phyloP scores from a whole-genome alignment of 2,329 filamentous ascomycete genomes.

The Colletotrichum karsti region DNA sequence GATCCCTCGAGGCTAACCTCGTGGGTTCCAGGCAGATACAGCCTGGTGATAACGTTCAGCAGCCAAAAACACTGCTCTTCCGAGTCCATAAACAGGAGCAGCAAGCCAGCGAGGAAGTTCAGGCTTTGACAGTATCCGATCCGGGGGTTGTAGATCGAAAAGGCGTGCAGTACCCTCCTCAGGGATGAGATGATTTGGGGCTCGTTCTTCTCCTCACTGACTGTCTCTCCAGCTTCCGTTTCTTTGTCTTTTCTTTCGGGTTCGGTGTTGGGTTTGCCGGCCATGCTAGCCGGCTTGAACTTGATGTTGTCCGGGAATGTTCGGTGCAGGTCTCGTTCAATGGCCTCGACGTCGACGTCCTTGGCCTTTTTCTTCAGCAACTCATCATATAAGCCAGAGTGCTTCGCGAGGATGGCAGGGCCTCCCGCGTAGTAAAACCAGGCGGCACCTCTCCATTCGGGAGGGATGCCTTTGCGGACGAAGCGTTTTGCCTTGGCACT shows the following conservation, averaged over 20 bases:
- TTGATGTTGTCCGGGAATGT: slow-evolving; percentile 94
- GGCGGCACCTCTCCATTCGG: slow-evolving; percentile 92
- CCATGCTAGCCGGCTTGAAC: slow-evolving; percentile 72
- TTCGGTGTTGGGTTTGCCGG: slow-evolving; percentile 38
- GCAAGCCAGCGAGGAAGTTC: slow-evolving; percentile 91
- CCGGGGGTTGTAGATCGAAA: slow-evolving; percentile 87
- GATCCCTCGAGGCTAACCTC: slow-evolving; percentile 90
- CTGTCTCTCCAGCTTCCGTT: slow-evolving; percentile 32
- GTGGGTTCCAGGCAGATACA: slow-evolving; percentile 90
- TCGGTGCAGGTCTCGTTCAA: slow-evolving; percentile 91
- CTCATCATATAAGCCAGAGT: slow-evolving; percentile 79
- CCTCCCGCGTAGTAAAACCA: slow-evolving; percentile 98
- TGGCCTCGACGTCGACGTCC: slow-evolving; percentile 82
- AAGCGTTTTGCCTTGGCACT: slow-evolving; percentile 89
- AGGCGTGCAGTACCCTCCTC: slow-evolving; percentile 86
- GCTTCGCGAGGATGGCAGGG: slow-evolving; percentile 78
- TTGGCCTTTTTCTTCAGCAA: slow-evolving; percentile 73
- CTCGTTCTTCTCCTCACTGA: slow-evolving; percentile 56
- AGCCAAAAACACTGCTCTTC: slow-evolving; percentile 95
- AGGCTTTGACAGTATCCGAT: slow-evolving; percentile 97
- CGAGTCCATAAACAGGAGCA: slow-evolving; percentile 86
- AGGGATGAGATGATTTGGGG: slow-evolving; percentile 83
- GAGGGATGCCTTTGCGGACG: slow-evolving; percentile 91
- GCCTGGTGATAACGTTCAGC: slow-evolving; percentile 88
- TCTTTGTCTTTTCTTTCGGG: slow-evolving; percentile 7